Base-by-base conservation (phyloP, 192 early-diverging fungal species). In the Rhizoclosmatium sp. region DNA sequence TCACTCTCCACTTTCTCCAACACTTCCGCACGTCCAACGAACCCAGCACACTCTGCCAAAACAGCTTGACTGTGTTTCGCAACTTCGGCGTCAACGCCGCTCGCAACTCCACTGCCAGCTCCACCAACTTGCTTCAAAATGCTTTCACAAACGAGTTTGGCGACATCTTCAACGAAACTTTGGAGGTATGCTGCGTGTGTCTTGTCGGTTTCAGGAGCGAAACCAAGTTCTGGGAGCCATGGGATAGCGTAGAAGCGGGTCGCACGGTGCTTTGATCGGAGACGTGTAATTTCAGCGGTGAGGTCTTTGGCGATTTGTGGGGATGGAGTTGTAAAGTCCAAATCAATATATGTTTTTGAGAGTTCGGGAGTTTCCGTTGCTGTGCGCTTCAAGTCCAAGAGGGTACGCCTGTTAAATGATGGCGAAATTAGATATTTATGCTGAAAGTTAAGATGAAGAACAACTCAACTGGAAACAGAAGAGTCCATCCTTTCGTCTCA, bases 191-290 rank as follows among this genome's bases (percentile, higher is more conserved):
- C 68, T 9, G 61, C 71, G 58, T 80, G 79, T 39, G 47, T 69
- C 23, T 47, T 41, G 4, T 80, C 79, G 14, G 46, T 4, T 16
- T 16, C n/a, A 16, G 79, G 71, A 31, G 61, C 67, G 19, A 80
- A 75, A 39, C 62, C 46, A 39, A 45, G 4, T 42, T 76, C 73
- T 19, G 60, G 19, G 42, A 64, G 71, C 79, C 79, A 80, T 23
- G 79, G 79, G 42, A 80, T 75, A 1, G 79, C 79, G 51, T 80
- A 80, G 56, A 80, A 80, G 4, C 79, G 71, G 9, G 71, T 75
- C 9, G 79, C 79, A 19, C 69, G 67, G 56, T 75, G 60, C 16
- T 61, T 49, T 46, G 23, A 42, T 4, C 79, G 71, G 42, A 80
- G 51, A 10, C 79, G 61, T 5, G 79, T 74, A 10, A 80, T 69